Evolutionary conservation across 192 early-diverging fungal species (phyloP), one percentile per base, ranked within the genome.

Genomic region (Backusella sp.): DNA sequence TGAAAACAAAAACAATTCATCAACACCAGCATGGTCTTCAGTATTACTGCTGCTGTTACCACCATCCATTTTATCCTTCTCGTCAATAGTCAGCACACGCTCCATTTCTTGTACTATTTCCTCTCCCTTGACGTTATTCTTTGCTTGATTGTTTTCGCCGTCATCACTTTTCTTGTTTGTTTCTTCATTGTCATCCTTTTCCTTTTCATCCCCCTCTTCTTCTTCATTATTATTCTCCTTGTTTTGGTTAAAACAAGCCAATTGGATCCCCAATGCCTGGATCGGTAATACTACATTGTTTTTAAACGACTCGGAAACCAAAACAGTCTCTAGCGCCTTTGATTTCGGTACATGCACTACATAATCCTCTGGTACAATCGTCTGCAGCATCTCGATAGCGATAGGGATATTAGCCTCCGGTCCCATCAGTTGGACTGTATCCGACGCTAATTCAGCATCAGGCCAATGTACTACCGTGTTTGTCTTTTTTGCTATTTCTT

Each of bases 401-500:
- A 82, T 83, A 11, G 84, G 77, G 9, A 94, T 84, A 12, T 86
- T 76, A 0, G 87, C 80, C 32, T 92, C 90, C 1, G 89, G 88
- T 14, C 93, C 92, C 28, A 81, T 59, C 8, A 93, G 32, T 4
- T 75, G 75, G 4, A 93, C 84, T 32, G 81, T 82, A 66, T 93
- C 90, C 71, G 69, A 74, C 21, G 91, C 92, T 23, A 79, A 77
- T 74, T 93, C 92, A 32, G 86, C 85, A 42, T 90, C 89, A 5
- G 93, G 92, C 82, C 91, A 92, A 5, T 79, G 76, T 12, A 93
- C 78, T 8, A 82, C 79, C 0, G 91, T 86, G 46, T 88, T 88
- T 28, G 86, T 87, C 28, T 79, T 82, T 65, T 91, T 82, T 21
- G 82, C 78, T 49, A 94, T 88, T 0, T 90, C 90, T 2, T 84